Evolutionary conservation across 2,329 filamentous ascomycete genomes (phyloP), one percentile per base, ranked within the genome.

Genomic region (Cyclaneusma minus): DNA sequence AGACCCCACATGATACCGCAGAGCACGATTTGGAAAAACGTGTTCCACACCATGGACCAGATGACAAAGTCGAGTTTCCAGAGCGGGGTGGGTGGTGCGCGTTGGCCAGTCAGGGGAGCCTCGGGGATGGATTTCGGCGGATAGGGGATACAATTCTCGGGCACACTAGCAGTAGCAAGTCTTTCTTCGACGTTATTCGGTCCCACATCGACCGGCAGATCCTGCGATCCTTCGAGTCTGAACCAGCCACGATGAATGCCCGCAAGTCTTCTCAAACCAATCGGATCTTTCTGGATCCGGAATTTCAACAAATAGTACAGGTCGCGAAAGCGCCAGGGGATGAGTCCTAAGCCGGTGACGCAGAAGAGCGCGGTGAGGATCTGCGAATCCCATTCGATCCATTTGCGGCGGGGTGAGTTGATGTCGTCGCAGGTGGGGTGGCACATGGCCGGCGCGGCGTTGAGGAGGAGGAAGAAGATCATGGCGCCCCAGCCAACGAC

Each of bases 401-500:
- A 92, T 32, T 73, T 73, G 12, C 77, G 62, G n/a, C 82, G 68
- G 2, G 80, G 71, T 0, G 78, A 83, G 41, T 82, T 58, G 45
- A 82, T 73, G 37, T 79, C 60, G 44, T 80, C 63, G 54, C 80
- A 87, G 18, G 56, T 56, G 1, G 64, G 73, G 38, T 61, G 55
- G 56, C 81, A 83, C 78, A 83, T 83, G 32, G 69, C 68, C 5
- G 75, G 73, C 3, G 68, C 58, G 29, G 64, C 81, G 41, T 83
- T 81, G 56, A 74, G 78, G 14, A 92, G 68, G 3, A 93, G 59
- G 11, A 92, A 57, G 52, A 92, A 91, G 17, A 92, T 62, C 83
- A 92, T 92, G 31, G 78, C 82, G 27, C 83, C 83, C 83, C 83
- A 92, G 1, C 79, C 84, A 7, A 92, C 68, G 12, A 92, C 66